These are phyloP conservation scores for Globisporangium acanthophoron DNA, from an alignment of 352 stramenopile species.

Conservation along the genomic window DNA sequence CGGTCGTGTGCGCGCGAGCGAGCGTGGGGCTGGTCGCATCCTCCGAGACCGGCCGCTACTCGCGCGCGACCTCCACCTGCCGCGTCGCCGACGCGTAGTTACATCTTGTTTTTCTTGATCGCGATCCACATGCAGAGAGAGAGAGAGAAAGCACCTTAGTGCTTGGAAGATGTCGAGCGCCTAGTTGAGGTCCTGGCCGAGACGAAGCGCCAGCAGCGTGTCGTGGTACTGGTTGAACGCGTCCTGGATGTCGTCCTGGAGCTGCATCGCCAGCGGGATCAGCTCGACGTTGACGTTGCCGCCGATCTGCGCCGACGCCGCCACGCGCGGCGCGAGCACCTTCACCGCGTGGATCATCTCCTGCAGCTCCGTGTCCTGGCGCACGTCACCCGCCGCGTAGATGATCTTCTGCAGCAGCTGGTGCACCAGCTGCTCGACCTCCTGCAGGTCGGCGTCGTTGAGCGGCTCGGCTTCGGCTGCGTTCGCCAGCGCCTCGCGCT, in stretches of 20 bases:
- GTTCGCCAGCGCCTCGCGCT: slow-evolving; percentile 81
- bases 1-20: not conserved
- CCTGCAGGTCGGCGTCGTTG: slow-evolving; percentile 83
- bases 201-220: slow-evolving; percentile 75
- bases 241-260: slow-evolving; percentile 88
- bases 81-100: not conserved
- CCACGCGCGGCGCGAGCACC: slow-evolving; percentile 78
- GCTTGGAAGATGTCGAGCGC: too few relatives aligned
- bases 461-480: slow-evolving; percentile 79
- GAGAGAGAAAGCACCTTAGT: too few relatives aligned
- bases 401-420: slow-evolving; percentile 88
- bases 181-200: slow-evolving; percentile 82
- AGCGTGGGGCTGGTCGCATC: not conserved
- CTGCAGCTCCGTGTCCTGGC: slow-evolving; percentile 84
- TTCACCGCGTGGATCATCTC: slow-evolving; percentile 90
- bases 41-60: too few relatives aligned
- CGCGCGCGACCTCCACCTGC: not conserved
- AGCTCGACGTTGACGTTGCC: slow-evolving; percentile 86
- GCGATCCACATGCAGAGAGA: not conserved
- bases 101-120: not conserved
- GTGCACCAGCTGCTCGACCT: slow-evolving; percentile 87
- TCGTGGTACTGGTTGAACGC: slow-evolving; percentile 91
- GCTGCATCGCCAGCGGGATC: slow-evolving; percentile 84
- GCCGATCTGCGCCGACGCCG: slow-evolving; percentile 80
- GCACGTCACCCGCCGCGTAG: slow-evolving; percentile 79